Evolutionary conservation across 148 eudicot genomes (phyloP).

Genomic region (Tetragonia tetragonoides): DNA sequence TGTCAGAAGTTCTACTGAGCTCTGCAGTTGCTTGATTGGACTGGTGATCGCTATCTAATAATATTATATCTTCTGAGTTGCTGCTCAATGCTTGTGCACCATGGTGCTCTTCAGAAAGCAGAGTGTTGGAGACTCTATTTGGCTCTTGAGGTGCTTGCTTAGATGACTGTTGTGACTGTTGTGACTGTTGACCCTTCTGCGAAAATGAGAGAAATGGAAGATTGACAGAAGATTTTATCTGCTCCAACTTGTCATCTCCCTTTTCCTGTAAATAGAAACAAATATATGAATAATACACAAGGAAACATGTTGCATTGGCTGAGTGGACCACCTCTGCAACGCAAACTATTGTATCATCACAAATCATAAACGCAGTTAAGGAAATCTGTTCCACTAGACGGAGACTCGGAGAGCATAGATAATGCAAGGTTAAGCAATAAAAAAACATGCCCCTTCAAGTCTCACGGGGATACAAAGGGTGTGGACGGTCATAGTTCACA

Average conservation of each 20-base stretch:
- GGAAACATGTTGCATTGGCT: neutral
- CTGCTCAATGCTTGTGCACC: constrained; percentile 13
- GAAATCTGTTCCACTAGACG: too few species aligned
- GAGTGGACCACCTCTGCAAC: neutral
- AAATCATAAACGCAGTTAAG: too few species aligned
- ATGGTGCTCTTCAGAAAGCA: constrained; percentile 19
- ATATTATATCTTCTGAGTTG: constrained; percentile 49
- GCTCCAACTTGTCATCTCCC: constrained; percentile 56
- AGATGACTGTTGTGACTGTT: constrained; percentile 19
- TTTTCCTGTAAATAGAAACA: constrained; percentile 33
- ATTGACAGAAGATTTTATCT: constrained; percentile 79
- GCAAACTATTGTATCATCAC: neutral
- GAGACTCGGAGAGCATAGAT: too few species aligned
- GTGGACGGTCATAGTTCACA: too few species aligned
- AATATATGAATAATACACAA: neutral
- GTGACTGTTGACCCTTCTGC: constrained; percentile 29
- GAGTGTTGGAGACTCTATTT: constrained; percentile 16
- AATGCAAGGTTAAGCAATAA: too few species aligned
- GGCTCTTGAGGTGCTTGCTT: constrained; percentile 29
- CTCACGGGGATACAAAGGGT: too few species aligned
- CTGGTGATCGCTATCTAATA: constrained; percentile 36
- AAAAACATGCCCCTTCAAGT: too few species aligned
- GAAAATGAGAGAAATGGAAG: constrained; percentile 77
- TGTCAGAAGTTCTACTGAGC: constrained; percentile 17
- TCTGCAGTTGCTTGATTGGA: constrained; percentile 8